Conservation (phyloP, 164 flowering plant species). For the Vitis rotundifolia region DNA sequence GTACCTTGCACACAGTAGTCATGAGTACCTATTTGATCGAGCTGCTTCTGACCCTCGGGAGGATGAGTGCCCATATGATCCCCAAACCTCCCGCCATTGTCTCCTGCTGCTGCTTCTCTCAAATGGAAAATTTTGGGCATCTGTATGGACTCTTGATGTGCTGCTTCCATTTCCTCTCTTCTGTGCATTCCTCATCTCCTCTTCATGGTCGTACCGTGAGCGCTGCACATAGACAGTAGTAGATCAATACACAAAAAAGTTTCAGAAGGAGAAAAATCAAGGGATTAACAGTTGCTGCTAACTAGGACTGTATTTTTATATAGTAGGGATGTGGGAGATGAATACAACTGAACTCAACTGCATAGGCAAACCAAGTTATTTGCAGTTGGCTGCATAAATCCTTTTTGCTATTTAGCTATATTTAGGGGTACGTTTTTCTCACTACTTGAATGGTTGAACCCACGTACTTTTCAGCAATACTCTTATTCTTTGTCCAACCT, state of each 20-base stretch:
- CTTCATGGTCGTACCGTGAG: slow-evolving; percentile 72
- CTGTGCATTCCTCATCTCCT: slow-evolving; percentile 55
- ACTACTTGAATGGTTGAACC: too few species aligned
- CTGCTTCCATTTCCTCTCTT: slow-evolving; percentile 41
- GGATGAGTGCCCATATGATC: slow-evolving; percentile 34
- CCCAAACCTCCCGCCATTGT: slow-evolving; percentile 40
- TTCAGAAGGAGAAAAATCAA: background rate
- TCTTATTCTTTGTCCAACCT: too few species aligned
- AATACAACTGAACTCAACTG: too few species aligned
- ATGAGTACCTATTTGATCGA: slow-evolving; percentile 24
- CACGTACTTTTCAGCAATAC: too few species aligned
- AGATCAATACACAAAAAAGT: background rate
- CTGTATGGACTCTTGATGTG: slow-evolving; percentile 32
- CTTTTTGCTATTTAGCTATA: too few species aligned
- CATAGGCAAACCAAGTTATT: too few species aligned
- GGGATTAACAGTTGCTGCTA: background rate
- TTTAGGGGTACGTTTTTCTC: too few species aligned
- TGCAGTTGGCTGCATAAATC: too few species aligned
- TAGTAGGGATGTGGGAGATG: too few species aligned
- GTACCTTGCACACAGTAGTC: slow-evolving; percentile 9
- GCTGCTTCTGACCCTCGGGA: slow-evolving; percentile 31
- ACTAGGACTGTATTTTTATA: background rate
- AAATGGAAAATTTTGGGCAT: slow-evolving; percentile 33
- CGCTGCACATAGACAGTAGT: slow-evolving; percentile 45
- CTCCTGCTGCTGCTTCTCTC: slow-evolving; percentile 38